These are phyloP conservation scores for Melanogaster broomeanus DNA, from an alignment of 768 basidiomycete species.

Conservation along the genomic window DNA sequence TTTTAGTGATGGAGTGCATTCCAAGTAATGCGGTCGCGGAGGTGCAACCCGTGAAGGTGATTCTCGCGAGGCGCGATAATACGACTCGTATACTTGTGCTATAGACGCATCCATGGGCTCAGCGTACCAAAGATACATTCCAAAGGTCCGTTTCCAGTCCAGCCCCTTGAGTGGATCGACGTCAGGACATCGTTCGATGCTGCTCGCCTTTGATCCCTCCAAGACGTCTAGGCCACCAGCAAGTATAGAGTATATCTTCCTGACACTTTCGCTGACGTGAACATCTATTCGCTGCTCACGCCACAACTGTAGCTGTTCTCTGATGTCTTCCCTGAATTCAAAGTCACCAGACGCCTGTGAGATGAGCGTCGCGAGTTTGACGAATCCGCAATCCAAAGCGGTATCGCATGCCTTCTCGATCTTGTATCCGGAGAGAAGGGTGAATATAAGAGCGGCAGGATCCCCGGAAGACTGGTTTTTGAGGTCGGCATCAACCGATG, in stretches of 20 bases:
- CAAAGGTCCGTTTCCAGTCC: conserved; percentile 95
- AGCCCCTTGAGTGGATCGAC: conserved; percentile 68
- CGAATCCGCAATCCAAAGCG: conserved; percentile 73
- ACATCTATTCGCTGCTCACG: conserved; percentile 70
- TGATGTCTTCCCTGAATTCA: conserved; percentile 71
- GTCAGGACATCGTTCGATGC: conserved; percentile 53
- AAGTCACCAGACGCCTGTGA: conserved; percentile 83
- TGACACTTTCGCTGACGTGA: conserved; percentile 64
- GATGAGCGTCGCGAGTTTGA: conserved; percentile 87
- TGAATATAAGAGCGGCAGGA: conserved; percentile 61
- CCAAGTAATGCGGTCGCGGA: conserved; percentile 62
- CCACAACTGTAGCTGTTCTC: conserved; percentile 82
- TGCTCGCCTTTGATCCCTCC: conserved; percentile 53
- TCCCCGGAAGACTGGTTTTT: conserved; percentile 46
- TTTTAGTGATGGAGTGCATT: conserved; percentile 25
- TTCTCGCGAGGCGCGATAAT: conserved; percentile 45
- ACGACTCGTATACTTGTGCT: conserved; percentile 65
- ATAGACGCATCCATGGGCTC: conserved; percentile 71
- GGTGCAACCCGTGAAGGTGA: conserved; percentile 44
- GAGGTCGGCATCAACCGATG: conserved; percentile 73
- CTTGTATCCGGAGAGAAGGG: conserved; percentile 84
- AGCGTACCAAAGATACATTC: conserved; percentile 88
- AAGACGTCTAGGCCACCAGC: conserved; percentile 71
- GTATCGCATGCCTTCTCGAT: conserved; percentile 77
- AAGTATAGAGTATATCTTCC: conserved; percentile 82